Percentiles rank a stretch among this genome's conserved stretches.
These are phyloP conservation scores for Moesziomyces aphidis DNA, from an alignment of 1,284 basidiomycete genomes.

Conservation along the genomic window DNA sequence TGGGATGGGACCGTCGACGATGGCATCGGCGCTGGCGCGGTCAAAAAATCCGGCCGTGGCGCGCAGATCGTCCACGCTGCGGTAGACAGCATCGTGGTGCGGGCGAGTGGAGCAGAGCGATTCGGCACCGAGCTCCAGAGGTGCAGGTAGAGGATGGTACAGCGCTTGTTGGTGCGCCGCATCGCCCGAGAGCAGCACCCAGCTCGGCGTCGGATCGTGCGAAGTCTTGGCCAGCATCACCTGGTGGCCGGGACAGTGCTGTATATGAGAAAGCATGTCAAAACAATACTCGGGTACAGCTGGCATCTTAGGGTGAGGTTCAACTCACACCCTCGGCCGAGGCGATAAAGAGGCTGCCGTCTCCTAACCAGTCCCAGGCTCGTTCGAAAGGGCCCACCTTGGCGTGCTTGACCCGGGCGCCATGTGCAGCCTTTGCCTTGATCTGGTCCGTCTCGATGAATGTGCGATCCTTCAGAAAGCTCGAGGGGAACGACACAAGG, in stretches of 20 bases:
- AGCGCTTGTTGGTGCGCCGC: constrained; percentile 30
- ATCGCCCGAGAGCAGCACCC: constrained; percentile 17
- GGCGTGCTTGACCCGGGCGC: constrained; percentile 2
- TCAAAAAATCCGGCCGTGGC: constrained; percentile 24
- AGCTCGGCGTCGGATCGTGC: background rate
- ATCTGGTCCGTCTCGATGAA: constrained; percentile 14
- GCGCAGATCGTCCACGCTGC: constrained; percentile 4
- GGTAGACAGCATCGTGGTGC: constrained; percentile 2
- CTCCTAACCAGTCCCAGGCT: constrained; percentile 28
- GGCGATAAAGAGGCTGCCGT: constrained; percentile 10
- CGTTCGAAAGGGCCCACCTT: constrained; percentile 19
- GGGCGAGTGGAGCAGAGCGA: constrained; percentile 1
- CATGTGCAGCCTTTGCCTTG: background rate
- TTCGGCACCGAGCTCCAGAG: constrained; percentile 14
- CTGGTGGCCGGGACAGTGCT: constrained; percentile 33
- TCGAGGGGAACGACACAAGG: constrained; percentile 13
- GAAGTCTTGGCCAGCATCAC: constrained; percentile 14
- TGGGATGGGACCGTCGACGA: constrained; percentile 7
- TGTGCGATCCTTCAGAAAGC: constrained; percentile 12
- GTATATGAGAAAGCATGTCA: background rate
- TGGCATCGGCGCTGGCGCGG: constrained; percentile 6
- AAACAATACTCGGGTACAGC: background rate
- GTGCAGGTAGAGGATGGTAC: constrained; percentile 23
- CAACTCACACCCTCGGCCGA: constrained; percentile 20
- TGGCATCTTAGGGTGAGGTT: constrained; percentile 14